Percentiles rank a stretch among this genome's conserved stretches.
Conservation (phyloP, 2,329 filamentous ascomycete species). For the Ophiostoma sp. region DNA sequence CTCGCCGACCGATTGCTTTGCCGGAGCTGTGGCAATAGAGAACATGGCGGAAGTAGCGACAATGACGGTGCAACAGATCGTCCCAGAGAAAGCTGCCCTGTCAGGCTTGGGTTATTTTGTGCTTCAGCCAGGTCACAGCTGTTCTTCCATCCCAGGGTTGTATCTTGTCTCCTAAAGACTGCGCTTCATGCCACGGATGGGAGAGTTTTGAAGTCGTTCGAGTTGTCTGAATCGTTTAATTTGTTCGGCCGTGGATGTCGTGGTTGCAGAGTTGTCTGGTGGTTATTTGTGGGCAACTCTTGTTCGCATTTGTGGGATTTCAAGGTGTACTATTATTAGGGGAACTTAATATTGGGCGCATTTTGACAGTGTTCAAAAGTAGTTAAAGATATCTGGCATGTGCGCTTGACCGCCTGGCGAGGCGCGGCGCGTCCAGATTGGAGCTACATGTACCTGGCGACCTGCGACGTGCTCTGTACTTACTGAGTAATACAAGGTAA, state of each 20-base stretch:
- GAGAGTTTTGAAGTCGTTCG: neutral
- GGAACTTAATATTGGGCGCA: neutral
- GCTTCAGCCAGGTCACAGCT: constrained; percentile 12
- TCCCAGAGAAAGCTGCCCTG: neutral
- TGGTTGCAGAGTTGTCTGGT: neutral
- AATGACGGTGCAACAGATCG: neutral
- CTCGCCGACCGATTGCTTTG: constrained; percentile 92
- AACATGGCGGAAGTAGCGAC: constrained; percentile 51
- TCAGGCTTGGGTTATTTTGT: neutral
- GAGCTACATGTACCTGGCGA: too few species aligned
- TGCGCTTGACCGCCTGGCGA: neutral
- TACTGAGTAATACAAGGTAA: neutral
- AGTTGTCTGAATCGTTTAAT: neutral
- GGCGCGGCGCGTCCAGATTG: neutral
- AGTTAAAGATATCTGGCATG: neutral
- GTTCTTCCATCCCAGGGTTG: constrained; percentile 12
- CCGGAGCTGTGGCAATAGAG: constrained; percentile 69
- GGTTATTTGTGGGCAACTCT: neutral
- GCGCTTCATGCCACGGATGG: neutral
- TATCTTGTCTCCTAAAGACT: neutral
- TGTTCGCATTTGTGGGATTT: neutral
- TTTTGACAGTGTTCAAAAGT: neutral
- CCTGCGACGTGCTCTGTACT: neutral
- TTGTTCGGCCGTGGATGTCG: neutral
- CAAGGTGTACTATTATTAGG: neutral